These are phyloP conservation scores for Populus alba DNA, from an alignment of 345 rosid genomes.

Conservation along the genomic window DNA sequence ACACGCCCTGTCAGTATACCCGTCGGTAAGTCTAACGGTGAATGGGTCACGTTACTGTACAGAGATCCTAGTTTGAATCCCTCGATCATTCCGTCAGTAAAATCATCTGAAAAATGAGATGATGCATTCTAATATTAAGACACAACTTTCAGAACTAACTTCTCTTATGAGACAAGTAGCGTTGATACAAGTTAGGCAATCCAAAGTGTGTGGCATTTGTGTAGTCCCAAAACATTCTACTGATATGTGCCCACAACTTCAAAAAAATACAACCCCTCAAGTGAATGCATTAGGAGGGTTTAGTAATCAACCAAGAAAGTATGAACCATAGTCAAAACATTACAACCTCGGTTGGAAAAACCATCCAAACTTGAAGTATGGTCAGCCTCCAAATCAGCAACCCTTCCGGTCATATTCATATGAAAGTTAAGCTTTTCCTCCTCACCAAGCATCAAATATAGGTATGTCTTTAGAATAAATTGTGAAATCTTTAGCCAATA, in stretches of 20 bases:
- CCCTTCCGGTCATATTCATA: too few relatives aligned
- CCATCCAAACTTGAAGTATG: neutral
- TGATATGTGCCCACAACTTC: neutral
- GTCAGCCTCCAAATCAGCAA: neutral
- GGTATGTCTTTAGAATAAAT: neutral
- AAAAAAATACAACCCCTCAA: neutral
- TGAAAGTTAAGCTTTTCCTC: too few relatives aligned
- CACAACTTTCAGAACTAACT: neutral
- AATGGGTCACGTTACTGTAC: too few relatives aligned
- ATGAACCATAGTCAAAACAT: too few relatives aligned
- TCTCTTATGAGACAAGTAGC: neutral
- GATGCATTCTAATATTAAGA: neutral
- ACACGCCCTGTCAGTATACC: too few relatives aligned
- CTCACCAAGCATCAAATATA: neutral
- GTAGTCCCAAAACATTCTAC: neutral
- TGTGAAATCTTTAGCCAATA: neutral
- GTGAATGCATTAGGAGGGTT: neutral
- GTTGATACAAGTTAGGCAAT: neutral
- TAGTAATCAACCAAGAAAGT: too few relatives aligned
- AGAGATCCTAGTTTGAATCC: too few relatives aligned
- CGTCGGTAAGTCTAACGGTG: too few relatives aligned
- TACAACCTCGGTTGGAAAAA: neutral
- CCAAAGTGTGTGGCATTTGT: too few relatives aligned
- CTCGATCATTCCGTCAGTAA: fast-evolving
- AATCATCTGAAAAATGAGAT: neutral